Evolutionary conservation across 306 rosid species (phyloP), one percentile per base, ranked within the genome.

Genomic region (Biancaea sappan): DNA sequence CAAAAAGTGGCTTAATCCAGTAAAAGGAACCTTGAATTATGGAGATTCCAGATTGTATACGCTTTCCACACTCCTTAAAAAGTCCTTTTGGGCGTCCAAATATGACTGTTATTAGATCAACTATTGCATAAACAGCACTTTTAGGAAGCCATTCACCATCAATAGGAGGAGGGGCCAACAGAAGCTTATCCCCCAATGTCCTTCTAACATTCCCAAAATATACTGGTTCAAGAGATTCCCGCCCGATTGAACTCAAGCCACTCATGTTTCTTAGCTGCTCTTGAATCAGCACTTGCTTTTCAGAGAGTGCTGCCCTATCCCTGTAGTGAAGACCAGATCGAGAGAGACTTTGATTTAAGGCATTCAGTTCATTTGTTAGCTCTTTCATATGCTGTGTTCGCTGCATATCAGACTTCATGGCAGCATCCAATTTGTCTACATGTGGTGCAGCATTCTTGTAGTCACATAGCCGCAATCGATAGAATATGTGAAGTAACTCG

Each of bases 141-240:
- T 90, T 94, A 59, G 97, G 98, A 63, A 94, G 89, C 98, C 98
- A 94, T 82, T 94, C 97, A 62, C 98, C 97, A 77, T 91, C 97
- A 66, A 94, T 86, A 34, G 98, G 97, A 72, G 92, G 84, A 18
- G 96, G 96, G 69, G 97, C 98, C 74, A 94, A 80, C 82, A 79
- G 87, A 80, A 94, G 98, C 85, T 89, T 94, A 83, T 94, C 96
- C 62, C 87, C 96, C 28, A 41, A 71, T 3, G 88, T 74, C 77
- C 94, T 87, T 81, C 81, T 88, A 71, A 84, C 79, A 77, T 88
- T 94, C 73, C 96, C 97, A 84, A 91, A 94, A 69, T 84, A 86
- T 66, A 90, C 94, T 19, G 97, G 94, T 80, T 88, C 97, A 80
- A 94, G 74, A 51, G 80, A 71, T 73, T 82, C 94, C 64, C 58